phyloP scores from a whole-genome alignment of 768 basidiomycete species.

The Tephrocybe rancida region DNA sequence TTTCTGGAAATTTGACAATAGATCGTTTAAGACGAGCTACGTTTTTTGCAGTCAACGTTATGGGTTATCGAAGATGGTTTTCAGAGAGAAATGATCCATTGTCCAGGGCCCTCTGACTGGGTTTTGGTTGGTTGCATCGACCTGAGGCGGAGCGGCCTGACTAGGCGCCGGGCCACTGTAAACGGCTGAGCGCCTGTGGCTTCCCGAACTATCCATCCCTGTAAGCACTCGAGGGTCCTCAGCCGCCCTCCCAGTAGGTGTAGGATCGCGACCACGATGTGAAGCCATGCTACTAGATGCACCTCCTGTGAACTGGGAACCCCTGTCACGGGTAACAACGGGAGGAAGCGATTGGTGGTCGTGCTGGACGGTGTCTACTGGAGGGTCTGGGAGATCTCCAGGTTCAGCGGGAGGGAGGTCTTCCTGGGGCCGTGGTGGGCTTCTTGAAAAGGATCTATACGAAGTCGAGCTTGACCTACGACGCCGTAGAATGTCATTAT shows the following conservation, averaged over 20 bases:
- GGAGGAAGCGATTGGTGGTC: not conserved
- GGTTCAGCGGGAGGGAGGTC: not conserved
- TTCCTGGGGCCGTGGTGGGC: not conserved
- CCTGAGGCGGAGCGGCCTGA: no score
- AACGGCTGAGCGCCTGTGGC: no score
- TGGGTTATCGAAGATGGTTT: not conserved
- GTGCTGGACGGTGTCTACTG: not conserved
- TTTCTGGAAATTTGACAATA: no score
- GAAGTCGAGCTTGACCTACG: conserved; percentile 7
- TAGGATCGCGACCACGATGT: not conserved
- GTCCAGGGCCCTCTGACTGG: conserved; percentile 9
- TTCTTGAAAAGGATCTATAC: not conserved
- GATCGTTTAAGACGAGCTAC: no score
- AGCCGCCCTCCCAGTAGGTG: not conserved
- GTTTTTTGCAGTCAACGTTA: no score
- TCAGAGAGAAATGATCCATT: conserved; percentile 4
- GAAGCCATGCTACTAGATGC: not conserved
- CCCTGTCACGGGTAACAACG: not conserved
- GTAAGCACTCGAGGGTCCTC: not conserved
- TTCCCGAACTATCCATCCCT: not conserved
- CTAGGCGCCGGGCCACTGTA: no score
- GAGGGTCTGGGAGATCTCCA: not conserved
- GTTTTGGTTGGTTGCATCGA: not conserved
- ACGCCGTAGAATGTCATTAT: not conserved
- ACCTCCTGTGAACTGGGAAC: not conserved